Conservation (phyloP, 1,284 basidiomycete species). For the Rhodotorula mucilaginosa region DNA sequence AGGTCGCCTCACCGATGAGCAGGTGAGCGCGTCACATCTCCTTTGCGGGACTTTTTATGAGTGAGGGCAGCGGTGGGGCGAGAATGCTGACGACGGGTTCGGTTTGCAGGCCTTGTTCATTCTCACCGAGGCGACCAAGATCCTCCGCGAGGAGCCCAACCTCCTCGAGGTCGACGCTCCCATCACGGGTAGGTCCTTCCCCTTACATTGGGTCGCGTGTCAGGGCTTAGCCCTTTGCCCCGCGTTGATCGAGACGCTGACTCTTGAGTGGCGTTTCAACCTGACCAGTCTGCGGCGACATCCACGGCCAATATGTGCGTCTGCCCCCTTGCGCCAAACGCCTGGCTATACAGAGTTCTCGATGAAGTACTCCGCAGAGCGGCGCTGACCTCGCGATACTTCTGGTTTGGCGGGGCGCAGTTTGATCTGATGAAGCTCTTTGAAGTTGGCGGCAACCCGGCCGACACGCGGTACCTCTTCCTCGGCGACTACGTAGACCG, state of each 20-base stretch:
- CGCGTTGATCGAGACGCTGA: neutral
- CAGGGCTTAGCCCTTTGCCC: neutral
- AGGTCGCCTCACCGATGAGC: slow-evolving; percentile 57
- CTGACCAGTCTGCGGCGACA: slow-evolving; percentile 81
- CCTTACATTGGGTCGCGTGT: neutral
- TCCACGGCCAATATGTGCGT: slow-evolving; percentile 94
- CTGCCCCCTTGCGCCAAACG: neutral
- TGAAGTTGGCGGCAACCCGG: slow-evolving; percentile 88
- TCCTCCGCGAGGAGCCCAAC: slow-evolving; percentile 80
- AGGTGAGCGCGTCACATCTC: slow-evolving; percentile 14
- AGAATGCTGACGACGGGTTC: no score
- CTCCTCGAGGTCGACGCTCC: slow-evolving; percentile 88
- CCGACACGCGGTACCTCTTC: slow-evolving; percentile 90
- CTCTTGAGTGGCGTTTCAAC: neutral
- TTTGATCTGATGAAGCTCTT: slow-evolving; percentile 98
- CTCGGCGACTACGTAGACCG: slow-evolving; percentile 98
- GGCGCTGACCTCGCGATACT: neutral
- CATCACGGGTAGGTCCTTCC: slow-evolving; percentile 70
- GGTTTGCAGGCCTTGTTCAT: slow-evolving; percentile 75
- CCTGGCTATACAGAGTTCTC: neutral
- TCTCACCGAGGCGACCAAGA: slow-evolving; percentile 68
- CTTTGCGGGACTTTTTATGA: no score
- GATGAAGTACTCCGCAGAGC: no score
- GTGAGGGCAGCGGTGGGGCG: no score
- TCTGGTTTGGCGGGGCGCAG: slow-evolving; percentile 50